Evolutionary conservation across 768 basidiomycete genomes (phyloP).

Genomic region (Tulasnella sp.): DNA sequence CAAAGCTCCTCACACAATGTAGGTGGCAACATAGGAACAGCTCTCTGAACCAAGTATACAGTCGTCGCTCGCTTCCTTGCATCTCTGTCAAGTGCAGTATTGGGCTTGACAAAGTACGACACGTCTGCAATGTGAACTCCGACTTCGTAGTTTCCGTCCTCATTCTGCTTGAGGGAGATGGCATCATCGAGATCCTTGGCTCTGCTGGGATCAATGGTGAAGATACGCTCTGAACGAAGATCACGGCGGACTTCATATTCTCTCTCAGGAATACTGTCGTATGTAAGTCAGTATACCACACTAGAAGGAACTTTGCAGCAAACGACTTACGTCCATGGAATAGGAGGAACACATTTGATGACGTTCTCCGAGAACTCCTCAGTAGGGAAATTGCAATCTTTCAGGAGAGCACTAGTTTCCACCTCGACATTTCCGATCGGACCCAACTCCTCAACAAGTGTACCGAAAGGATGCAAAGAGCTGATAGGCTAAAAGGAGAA

Average conservation of each 20-base stretch:
- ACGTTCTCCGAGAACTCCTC: constrained; percentile 96
- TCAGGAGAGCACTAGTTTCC: constrained; percentile 91
- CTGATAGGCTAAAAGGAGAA: constrained; percentile 55
- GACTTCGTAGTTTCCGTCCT: constrained; percentile 85
- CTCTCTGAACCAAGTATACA: constrained; percentile 91
- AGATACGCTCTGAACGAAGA: constrained; percentile 68
- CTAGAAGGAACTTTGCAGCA: neutral
- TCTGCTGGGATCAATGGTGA: constrained; percentile 82
- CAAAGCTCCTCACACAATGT: constrained; percentile 87
- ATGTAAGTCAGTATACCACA: constrained; percentile 10
- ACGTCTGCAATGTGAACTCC: constrained; percentile 97
- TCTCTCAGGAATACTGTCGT: constrained; percentile 64
- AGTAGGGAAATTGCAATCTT: constrained; percentile 98
- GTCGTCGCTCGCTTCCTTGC: constrained; percentile 94
- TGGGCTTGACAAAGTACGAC: constrained; percentile 86
- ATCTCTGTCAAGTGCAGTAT: constrained; percentile 95
- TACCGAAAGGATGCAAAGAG: constrained; percentile 97
- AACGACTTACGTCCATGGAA: constrained; percentile 74
- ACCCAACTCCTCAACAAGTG: constrained; percentile 92
- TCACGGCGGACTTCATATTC: constrained; percentile 84
- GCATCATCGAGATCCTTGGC: constrained; percentile 96
- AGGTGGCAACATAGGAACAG: constrained; percentile 94
- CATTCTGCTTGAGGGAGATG: constrained; percentile 73
- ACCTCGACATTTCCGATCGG: constrained; percentile 98
- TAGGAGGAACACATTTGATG: constrained; percentile 86